phyloP scores from a whole-genome alignment of 78 protist species.

The Dictyostelium firmibasis region DNA sequence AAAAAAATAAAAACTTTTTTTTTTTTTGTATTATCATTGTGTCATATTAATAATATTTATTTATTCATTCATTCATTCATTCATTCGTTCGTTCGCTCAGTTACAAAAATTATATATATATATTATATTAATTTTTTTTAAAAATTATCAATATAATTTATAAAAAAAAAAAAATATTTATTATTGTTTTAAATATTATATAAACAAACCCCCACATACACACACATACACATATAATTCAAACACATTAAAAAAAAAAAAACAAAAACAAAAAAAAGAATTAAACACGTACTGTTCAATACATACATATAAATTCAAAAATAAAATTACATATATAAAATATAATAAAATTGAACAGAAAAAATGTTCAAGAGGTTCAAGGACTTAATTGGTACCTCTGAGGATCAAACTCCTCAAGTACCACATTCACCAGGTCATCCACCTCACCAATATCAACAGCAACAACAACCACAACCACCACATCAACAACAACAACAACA shows the following conservation, averaged over 20 bases:
- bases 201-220: background rate
- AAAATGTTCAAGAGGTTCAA: conserved; percentile 51
- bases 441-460: background rate
- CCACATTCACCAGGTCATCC: background rate
- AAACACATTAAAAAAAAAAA: background rate
- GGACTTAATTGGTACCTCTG: background rate
- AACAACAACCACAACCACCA: background rate
- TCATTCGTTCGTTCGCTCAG: background rate
- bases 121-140: too few relatives aligned
- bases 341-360: background rate
- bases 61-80: too few relatives aligned
- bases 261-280: background rate
- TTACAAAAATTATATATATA: too few relatives aligned
- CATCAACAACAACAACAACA: background rate
- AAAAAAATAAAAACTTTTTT: too few relatives aligned
- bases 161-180: too few relatives aligned
- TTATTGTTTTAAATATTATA: background rate
- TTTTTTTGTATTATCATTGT: background rate
- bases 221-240: background rate
- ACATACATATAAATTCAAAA: background rate
- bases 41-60: background rate
- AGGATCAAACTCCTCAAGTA: conserved; percentile 16
- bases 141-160: too few relatives aligned
- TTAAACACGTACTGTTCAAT: background rate
- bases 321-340: background rate